These are phyloP conservation scores for Flaveria ramosissima DNA, from an alignment of 129 eudicot genomes.

Conservation along the genomic window DNA sequence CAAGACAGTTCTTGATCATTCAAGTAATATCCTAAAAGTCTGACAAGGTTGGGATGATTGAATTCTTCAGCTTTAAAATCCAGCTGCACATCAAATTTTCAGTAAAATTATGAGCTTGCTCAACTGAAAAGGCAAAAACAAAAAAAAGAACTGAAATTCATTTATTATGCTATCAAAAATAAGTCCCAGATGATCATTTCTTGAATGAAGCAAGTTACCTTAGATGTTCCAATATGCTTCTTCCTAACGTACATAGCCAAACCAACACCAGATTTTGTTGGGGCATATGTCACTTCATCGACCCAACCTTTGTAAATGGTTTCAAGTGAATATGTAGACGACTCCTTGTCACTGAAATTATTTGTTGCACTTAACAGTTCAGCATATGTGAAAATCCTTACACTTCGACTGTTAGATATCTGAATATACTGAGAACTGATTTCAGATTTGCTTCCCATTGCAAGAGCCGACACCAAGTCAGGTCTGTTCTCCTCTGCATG, in stretches of 20 bases:
- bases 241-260: slow-evolving; percentile 27
- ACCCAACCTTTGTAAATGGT: slow-evolving; percentile 37
- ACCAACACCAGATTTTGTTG: slow-evolving; percentile 29
- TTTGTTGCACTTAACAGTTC: slow-evolving; percentile 34
- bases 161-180: background rate
- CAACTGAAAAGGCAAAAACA: background rate
- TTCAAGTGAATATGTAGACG: background rate
- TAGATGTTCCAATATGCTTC: background rate
- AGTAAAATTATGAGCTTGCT: background rate
- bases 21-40: slow-evolving; percentile 26
- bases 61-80: slow-evolving; percentile 18
- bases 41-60: slow-evolving; percentile 25
- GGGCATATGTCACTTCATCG: slow-evolving; percentile 34
- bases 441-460: background rate
- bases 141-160: background rate
- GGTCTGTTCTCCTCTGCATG: background rate
- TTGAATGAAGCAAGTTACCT: slow-evolving; percentile 17
- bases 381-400: slow-evolving; percentile 19
- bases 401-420: background rate
- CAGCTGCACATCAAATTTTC: slow-evolving; percentile 24
- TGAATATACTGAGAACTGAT: background rate
- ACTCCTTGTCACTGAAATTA: slow-evolving; percentile 7
- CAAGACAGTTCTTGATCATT: background rate
- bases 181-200: background rate
- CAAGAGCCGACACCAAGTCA: background rate